Conservation (phyloP, 106 monocot species). For the Apostasia shenzhenica region DNA sequence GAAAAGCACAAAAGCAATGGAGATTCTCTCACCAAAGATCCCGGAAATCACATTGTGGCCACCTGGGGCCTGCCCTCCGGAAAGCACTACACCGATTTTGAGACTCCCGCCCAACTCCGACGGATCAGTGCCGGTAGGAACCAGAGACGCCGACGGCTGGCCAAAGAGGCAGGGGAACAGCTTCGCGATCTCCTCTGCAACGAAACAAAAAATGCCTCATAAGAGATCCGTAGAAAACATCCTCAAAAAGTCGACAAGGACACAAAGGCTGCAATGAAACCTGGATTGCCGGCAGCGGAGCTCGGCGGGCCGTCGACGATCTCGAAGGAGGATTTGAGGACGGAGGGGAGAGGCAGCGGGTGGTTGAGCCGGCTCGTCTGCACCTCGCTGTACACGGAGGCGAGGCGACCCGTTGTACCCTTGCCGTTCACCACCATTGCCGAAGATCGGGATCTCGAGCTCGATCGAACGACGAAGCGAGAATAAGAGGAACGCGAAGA, state of each 20-base stretch:
- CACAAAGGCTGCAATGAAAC: slow-evolving; percentile 2
- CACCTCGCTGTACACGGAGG: slow-evolving; percentile 75
- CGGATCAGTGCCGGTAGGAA: slow-evolving; percentile 36
- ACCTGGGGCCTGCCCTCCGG: slow-evolving; percentile 98
- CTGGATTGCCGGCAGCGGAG: slow-evolving; percentile 79
- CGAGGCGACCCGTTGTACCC: slow-evolving; percentile 34
- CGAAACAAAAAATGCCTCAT: background rate
- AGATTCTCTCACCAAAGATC: slow-evolving; percentile 55
- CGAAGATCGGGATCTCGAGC: background rate
- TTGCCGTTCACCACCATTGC: slow-evolving; percentile 13
- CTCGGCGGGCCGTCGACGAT: slow-evolving; percentile 56
- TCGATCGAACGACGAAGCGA: background rate
- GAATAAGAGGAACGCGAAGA: background rate
- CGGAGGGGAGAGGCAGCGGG: slow-evolving; percentile 64
- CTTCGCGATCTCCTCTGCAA: slow-evolving; percentile 90
- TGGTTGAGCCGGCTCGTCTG: slow-evolving; percentile 76
- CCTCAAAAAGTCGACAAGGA: background rate
- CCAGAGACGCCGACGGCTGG: slow-evolving; percentile 83
- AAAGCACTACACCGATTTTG: slow-evolving; percentile 87
- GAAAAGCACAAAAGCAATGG: background rate
- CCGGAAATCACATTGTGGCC: slow-evolving; percentile 99
- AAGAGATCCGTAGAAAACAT: background rate
- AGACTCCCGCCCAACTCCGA: slow-evolving; percentile 29
- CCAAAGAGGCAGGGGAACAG: slow-evolving; percentile 79
- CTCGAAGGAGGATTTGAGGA: slow-evolving; percentile 44